These are phyloP conservation scores for Nyctanthes arbortristis DNA, from an alignment of 257 asterid species.

Conservation along the genomic window DNA sequence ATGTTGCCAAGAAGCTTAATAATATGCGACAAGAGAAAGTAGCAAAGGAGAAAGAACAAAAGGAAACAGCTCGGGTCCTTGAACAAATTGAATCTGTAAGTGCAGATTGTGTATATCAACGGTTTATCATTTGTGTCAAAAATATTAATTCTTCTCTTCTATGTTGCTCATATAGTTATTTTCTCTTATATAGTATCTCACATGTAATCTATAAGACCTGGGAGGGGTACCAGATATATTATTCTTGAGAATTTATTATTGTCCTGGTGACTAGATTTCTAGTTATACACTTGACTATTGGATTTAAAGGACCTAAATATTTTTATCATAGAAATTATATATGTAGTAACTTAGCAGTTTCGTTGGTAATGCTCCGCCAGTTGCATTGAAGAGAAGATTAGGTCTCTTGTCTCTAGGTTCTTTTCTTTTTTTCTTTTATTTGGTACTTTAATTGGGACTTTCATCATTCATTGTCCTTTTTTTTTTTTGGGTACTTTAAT, in stretches of 20 bases:
- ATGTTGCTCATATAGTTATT: not conserved
- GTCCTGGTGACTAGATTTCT: not conserved
- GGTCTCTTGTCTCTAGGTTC: no score
- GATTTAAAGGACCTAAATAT: not conserved
- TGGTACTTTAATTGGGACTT: not conserved
- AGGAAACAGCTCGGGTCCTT: constrained; percentile 68
- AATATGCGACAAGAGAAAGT: constrained; percentile 84
- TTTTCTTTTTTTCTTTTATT: not conserved
- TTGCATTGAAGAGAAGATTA: not conserved
- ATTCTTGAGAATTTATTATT: no score
- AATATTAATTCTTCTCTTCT: not conserved
- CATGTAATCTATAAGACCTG: not conserved
- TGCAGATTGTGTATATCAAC: constrained; percentile 14
- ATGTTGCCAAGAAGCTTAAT: constrained; percentile 73
- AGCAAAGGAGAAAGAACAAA: constrained; percentile 69
- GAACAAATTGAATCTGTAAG: constrained; percentile 97
- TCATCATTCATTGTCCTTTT: not conserved
- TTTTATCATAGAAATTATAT: not conserved
- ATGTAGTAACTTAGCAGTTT: not conserved
- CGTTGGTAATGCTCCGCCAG: not conserved
- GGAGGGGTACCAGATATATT: not conserved
- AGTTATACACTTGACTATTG: not conserved
- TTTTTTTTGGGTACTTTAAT: not conserved
- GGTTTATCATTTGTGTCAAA: not conserved
- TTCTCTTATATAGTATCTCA: not conserved